Base-by-base conservation (phyloP, 352 stramenopile species). In the Elongisporangium undulatum region DNA sequence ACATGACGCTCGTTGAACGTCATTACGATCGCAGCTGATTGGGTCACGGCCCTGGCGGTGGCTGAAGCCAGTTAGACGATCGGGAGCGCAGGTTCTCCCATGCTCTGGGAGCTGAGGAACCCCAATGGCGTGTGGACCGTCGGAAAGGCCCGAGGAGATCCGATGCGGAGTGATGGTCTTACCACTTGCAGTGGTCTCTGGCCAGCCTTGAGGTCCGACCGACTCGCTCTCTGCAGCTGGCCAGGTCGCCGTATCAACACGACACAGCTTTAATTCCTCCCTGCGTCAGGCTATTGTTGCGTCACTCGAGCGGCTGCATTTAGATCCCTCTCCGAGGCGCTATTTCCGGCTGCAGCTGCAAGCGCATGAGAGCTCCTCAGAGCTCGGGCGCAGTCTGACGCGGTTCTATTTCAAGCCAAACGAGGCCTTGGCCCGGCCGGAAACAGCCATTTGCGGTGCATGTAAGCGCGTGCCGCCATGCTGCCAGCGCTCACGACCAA, bases 401-500 rank as follows among this genome's bases (percentile, higher is more conserved):
- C 29, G 29, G 26, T 8, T 45, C 34, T 45, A 45, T 45, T 45
- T 45, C 34, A 12, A 45, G 34, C 5, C 34, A 17, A 5, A 45
- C 9, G 34, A 45, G 34, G 34, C 10, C 17, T 17, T 45, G 2
- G 12, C 34, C 12, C 34, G 34, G 13, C 34, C 34, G 34, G 34
- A 45, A 45, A 45, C 34, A 45, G 7, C 34, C 34, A 45, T 45
- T 45, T 45, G 34, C 34, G 34, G 34, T 45, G 34, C 34, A 45
- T 45, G 34, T 45, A 45, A 45, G 34, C 29, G 10, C 29, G 10
- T 39, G n/a, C n/a, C 29, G 29, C 12, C 39, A 89, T 91, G 81
- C 75, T 94, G 38, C 85, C 85, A 53, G 82, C 85, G 58, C 80
- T 95, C 61, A 91, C 78, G 29, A 87, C 82, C 55, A 89, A 89